These are phyloP conservation scores for Musa balbisiana DNA, from an alignment of 202 grass and related monocot genomes.

Conservation along the genomic window DNA sequence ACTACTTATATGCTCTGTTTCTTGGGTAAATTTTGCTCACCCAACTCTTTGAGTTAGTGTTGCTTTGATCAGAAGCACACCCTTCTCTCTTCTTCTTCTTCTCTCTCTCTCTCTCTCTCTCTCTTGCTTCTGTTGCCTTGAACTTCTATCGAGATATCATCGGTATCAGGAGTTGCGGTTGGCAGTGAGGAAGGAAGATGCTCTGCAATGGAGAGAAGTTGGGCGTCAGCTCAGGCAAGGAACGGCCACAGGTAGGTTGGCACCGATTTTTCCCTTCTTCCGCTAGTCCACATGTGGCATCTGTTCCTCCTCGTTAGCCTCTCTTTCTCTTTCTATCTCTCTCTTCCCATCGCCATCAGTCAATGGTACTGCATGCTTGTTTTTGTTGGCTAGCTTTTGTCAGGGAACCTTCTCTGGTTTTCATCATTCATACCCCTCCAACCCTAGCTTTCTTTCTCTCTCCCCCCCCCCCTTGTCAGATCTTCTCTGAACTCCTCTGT, in stretches of 20 bases:
- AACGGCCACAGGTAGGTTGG: neutral
- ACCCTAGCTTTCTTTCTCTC: neutral
- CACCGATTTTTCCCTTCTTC: neutral
- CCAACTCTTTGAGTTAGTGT: neutral
- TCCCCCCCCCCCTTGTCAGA: neutral
- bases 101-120: too few relatives aligned
- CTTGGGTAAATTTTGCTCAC: neutral
- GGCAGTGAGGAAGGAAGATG: neutral
- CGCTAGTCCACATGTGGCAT: slow-evolving; percentile 7
- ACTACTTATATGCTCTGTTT: neutral
- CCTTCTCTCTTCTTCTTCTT: too few relatives aligned
- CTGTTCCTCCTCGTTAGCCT: neutral
- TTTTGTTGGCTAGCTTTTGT: slow-evolving; percentile 52
- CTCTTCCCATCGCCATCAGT: neutral
- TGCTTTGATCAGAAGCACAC: neutral
- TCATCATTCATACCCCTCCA: slow-evolving; percentile 30
- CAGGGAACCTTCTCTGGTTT: slow-evolving; percentile 41
- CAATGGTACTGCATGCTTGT: slow-evolving; percentile 36
- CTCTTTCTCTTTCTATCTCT: neutral
- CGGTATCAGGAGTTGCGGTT: neutral
- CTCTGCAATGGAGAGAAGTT: neutral
- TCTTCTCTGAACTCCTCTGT: neutral
- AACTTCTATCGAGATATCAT: too few relatives aligned
- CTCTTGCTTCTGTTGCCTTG: too few relatives aligned
- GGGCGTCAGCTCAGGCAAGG: neutral